Base-by-base conservation (phyloP, 2,329 filamentous ascomycete species). In the Coniochaeta sp. region DNA sequence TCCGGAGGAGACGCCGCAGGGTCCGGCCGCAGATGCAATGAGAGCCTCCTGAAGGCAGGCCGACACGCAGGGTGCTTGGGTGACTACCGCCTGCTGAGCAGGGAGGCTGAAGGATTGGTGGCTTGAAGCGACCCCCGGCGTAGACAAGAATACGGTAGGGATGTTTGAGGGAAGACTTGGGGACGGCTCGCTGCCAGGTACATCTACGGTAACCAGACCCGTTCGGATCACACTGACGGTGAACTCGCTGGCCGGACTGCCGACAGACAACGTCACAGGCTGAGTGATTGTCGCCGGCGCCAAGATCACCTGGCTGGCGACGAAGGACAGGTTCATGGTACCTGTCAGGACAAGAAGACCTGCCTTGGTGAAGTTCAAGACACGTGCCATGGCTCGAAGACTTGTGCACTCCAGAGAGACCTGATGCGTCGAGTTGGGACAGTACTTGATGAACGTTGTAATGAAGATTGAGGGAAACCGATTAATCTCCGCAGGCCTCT, bases 11-110 rank as follows among this genome's bases (percentile, higher is more conserved):
- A 22, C 4, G n/a, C 12, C 54, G 34, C 54, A 56, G 24, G 28
- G 12, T 36, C 54, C 54, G n/a, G 30, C 30, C 4, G 54, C 54
- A 3, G 54, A 56, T 7, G 54, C 54, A 24, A 56, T 56, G 54
- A 56, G 30, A 7, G 16, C 30, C n/a, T 34, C n/a, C 30, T 56
- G 54, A n/a, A 56, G 54, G 19, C 54, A 56, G 2, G 54, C 54
- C 4, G 54, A 56, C 9, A 56, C 54, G 12, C 54, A 56, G n/a
- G 54, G 54, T n/a, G 54, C 54, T 17, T 56, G 54, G n/a, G 54
- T 56, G 54, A 38, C 17, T 12, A 56, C 54, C 8, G 30, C 54
- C 38, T 36, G 54, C 54, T 19, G 54, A 7, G 54, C 17, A n/a
- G 54, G 30, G 4, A 56, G 54, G 54, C 54, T 56, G 54, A 34